Conservation (phyloP, 208 protist genomes). For the Crithidia thermophila region DNA sequence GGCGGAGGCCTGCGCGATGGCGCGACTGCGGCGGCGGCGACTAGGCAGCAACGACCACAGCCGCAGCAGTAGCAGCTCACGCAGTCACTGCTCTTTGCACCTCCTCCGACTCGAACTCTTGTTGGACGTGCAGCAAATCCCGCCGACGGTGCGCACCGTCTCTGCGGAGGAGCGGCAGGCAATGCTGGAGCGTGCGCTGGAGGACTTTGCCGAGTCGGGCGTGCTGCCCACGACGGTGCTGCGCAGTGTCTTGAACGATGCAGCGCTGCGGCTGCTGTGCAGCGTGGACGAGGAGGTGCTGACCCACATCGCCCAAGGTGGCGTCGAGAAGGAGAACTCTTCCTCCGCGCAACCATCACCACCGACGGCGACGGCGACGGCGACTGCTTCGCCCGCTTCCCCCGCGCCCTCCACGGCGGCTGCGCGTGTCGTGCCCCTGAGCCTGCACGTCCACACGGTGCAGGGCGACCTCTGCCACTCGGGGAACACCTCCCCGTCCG, state of each 20-base stretch:
- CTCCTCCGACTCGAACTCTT: slow-evolving; percentile 24
- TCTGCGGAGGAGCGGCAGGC: slow-evolving; percentile 14
- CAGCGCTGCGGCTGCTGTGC: slow-evolving; percentile 30
- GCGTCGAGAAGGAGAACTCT: not conserved
- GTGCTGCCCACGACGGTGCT: slow-evolving; percentile 27
- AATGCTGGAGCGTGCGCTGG: slow-evolving; percentile 13
- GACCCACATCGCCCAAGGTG: slow-evolving; percentile 13
- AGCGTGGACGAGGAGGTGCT: slow-evolving; percentile 30
- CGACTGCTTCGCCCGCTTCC: not conserved
- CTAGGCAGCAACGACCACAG: not conserved
- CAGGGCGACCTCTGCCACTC: slow-evolving; percentile 10
- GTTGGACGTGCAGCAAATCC: slow-evolving; percentile 20
- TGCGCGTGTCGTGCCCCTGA: slow-evolving; percentile 23
- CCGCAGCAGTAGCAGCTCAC: not conserved
- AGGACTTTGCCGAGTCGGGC: slow-evolving; percentile 25
- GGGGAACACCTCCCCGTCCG: not conserved
- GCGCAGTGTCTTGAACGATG: slow-evolving; percentile 33
- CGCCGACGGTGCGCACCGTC: slow-evolving; percentile 21
- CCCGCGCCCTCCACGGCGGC: not conserved
- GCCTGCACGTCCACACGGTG: slow-evolving; percentile 27
- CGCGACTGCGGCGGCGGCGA: slow-evolving; percentile 10
- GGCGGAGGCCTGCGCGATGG: slow-evolving; percentile 33
- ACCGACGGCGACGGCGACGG: not conserved
- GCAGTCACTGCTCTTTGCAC: slow-evolving; percentile 14
- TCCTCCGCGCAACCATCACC: not conserved